Evolutionary conservation across 257 asterid genomes (phyloP).

Genomic region (Penstemon newberryi): DNA sequence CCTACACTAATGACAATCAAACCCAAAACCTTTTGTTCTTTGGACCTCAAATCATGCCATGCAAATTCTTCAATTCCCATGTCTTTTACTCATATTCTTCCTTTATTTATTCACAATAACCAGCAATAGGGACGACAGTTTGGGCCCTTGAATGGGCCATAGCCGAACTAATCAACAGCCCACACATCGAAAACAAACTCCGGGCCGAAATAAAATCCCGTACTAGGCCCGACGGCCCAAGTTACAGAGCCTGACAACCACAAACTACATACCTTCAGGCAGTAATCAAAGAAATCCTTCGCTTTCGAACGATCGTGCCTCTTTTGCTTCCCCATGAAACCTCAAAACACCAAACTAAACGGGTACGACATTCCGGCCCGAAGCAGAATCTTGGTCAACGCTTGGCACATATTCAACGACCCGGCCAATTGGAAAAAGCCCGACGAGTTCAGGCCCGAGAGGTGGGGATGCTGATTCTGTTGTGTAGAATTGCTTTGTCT

Average conservation of each 20-base stretch:
- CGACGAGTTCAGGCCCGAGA: conserved; percentile 66
- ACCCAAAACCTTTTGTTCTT: no score
- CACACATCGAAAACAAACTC: conserved; percentile 55
- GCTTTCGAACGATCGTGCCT: conserved; percentile 70
- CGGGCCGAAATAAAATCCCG: conserved; percentile 51
- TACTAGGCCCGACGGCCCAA: conserved; percentile 60
- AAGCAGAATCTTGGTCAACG: conserved; percentile 69
- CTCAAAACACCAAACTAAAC: conserved; percentile 58
- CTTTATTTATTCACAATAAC: not conserved
- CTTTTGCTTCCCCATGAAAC: conserved; percentile 78
- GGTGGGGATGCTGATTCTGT: conserved; percentile 66
- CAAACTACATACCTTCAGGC: conserved; percentile 71
- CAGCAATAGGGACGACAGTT: conserved; percentile 73
- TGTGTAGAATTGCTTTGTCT: no score
- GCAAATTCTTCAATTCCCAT: no score
- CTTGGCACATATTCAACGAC: conserved; percentile 73
- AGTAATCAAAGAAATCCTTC: conserved; percentile 67
- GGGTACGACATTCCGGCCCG: conserved; percentile 71
- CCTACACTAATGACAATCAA: no score
- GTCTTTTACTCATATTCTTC: no score
- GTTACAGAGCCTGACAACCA: conserved; percentile 59
- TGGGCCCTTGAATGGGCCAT: conserved; percentile 83
- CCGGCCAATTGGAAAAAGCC: conserved; percentile 66
- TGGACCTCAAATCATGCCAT: no score
- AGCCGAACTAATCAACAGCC: conserved; percentile 71